Conservation (phyloP, 495 filamentous ascomycete species). For the Aspergillus asperescens region DNA sequence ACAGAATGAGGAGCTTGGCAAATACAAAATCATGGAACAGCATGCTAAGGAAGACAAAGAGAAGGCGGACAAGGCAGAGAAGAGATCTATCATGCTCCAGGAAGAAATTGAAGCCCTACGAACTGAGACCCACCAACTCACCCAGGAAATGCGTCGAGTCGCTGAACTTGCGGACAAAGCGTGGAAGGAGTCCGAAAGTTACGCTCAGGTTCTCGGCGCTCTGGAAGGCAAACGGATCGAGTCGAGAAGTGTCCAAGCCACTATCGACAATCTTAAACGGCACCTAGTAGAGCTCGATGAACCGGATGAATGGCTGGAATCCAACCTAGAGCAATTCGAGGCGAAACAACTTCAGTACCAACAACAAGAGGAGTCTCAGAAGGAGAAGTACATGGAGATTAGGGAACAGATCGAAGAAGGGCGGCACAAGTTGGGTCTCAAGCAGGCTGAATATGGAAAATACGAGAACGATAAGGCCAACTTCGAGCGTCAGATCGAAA, state of each 20-base stretch:
- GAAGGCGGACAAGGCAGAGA: constrained; percentile 66
- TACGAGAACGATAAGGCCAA: constrained; percentile 80
- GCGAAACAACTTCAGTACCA: constrained; percentile 60
- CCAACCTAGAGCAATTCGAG: constrained; percentile 76
- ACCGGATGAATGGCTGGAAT: constrained; percentile 70
- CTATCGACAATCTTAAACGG: constrained; percentile 60
- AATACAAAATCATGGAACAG: constrained; percentile 65
- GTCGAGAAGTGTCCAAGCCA: constrained; percentile 56
- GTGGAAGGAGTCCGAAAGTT: constrained; percentile 56
- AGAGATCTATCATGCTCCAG: constrained; percentile 56
- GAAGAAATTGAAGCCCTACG: constrained; percentile 68
- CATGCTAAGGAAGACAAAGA: constrained; percentile 83
- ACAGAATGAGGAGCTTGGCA: constrained; percentile 66
- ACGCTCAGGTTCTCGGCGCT: constrained; percentile 59
- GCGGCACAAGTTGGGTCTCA: constrained; percentile 56
- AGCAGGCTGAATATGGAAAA: constrained; percentile 78
- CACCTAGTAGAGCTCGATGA: constrained; percentile 72
- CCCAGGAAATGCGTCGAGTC: constrained; percentile 51
- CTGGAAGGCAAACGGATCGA: constrained; percentile 71
- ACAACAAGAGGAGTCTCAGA: constrained; percentile 56
- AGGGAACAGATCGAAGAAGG: constrained; percentile 54
- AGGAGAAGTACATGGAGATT: constrained; percentile 56
- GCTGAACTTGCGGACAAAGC: constrained; percentile 52
- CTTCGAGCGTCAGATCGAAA: constrained; percentile 70
- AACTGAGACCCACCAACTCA: constrained; percentile 51